Base-by-base conservation (phyloP, 345 rosid species). In the Salix dunnii region DNA sequence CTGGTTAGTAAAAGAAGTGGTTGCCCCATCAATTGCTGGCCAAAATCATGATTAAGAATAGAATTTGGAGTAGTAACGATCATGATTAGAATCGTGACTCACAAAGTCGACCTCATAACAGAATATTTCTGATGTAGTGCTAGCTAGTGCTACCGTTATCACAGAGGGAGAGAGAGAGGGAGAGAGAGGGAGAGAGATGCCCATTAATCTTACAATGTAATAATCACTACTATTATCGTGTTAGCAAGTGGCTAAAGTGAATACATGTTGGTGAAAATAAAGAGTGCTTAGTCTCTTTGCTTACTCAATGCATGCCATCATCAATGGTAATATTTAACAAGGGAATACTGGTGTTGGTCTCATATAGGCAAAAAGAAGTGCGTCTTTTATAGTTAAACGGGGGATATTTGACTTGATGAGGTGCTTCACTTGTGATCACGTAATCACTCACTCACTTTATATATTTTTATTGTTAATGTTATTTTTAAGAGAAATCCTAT, bases 11-110 rank as follows among this genome's bases (percentile, higher is more conserved):
- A 58, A 71, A 76, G 74, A 75, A 80, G 92, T 90, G 81, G 97
- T 91, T 92, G 91, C 80, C 63, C 88, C 79, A 84, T 92, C 97
- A 89, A 88, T 90, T 89, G 81, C 80, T 82, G 88, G 85, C 85
- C 87, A 87, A 76, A 82, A 67, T 70, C 89, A 92, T 92, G 86
- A 92, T 90, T 86, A 87, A 80, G 70, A 81, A 77, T 86, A 67
- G 88, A 86, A 89, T 80, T 85, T 83, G 55, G 84, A 68, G 78
- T 63, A 72, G 70, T 71, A 76, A 87, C 82, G 82, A 78, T 88
- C 92, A 92, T 92, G 84, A 92, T 89, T 83, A 79, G 61, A 35
- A 77, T 75, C 74, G 75, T 76, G 87, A 91, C 91, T 81, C 83
- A 31, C 23, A 83, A 30, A 73, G 66, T 35, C 7, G 36, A 70